These are phyloP conservation scores for Chimonanthus praecox DNA, from an alignment of 164 flowering plant species.

Conservation along the genomic window DNA sequence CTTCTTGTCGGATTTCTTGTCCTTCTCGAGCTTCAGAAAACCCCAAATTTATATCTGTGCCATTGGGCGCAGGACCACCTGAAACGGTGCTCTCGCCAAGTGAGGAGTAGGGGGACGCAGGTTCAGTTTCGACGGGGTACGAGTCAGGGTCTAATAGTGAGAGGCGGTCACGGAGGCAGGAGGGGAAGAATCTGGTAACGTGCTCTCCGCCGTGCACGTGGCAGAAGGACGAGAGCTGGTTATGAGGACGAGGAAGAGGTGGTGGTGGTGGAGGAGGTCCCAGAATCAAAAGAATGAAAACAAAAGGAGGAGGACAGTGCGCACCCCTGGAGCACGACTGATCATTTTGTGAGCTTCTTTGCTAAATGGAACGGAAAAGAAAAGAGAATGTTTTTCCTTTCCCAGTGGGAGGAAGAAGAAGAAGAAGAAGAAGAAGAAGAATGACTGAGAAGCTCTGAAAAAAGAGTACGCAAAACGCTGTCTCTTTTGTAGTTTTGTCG, in stretches of 20 bases:
- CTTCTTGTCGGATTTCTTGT: not conserved
- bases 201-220: constrained; percentile 47
- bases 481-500: no score
- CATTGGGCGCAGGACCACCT: not conserved
- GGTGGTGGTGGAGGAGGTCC: not conserved
- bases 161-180: constrained; percentile 87
- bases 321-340: not conserved
- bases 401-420: no score
- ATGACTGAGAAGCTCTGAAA: no score
- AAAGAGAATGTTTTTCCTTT: not conserved
- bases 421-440: no score
- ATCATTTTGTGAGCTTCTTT: not conserved
- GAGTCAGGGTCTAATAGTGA: constrained; percentile 30
- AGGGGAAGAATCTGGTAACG: constrained; percentile 76
- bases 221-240: not conserved
- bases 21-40: not conserved
- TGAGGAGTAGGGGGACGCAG: constrained; percentile 6
- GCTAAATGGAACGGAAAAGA: not conserved
- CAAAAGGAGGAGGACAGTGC: not conserved
- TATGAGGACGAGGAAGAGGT: no score
- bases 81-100: constrained; percentile 2
- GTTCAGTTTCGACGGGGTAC: constrained; percentile 1
- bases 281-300: no score
- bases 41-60: not conserved
- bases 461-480: no score